phyloP scores from a whole-genome alignment of 2,329 filamentous ascomycete species.

The Colletotrichum musicola region DNA sequence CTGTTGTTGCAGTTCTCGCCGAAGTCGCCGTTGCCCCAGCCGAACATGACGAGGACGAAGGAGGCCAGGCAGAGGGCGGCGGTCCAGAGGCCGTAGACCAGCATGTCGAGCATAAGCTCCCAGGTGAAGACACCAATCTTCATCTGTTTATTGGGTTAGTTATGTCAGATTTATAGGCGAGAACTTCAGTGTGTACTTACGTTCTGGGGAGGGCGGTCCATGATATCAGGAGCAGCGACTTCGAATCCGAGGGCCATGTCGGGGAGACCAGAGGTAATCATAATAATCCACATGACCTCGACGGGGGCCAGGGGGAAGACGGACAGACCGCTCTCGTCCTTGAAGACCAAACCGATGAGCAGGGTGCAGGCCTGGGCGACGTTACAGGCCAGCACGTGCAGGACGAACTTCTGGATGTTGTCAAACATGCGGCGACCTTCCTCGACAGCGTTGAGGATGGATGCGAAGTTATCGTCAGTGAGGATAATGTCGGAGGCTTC shows the following conservation, averaged over 20 bases:
- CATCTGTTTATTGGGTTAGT: constrained; percentile 42
- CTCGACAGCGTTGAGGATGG: constrained; percentile 78
- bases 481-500: constrained; percentile 76
- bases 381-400: constrained; percentile 76
- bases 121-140: constrained; percentile 72
- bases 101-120: constrained; percentile 74
- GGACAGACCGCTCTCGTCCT: constrained; percentile 71
- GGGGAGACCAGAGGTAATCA: constrained; percentile 80
- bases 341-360: constrained; percentile 78
- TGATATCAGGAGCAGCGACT: constrained; percentile 75
- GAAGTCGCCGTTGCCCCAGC: constrained; percentile 64
- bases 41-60: constrained; percentile 66
- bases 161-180: not conserved
- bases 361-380: constrained; percentile 77
- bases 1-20: constrained; percentile 70
- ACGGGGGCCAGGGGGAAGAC: constrained; percentile 80
- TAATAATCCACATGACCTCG: constrained; percentile 84
- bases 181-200: constrained; percentile 50
- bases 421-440: constrained; percentile 79
- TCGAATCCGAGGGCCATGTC: constrained; percentile 84
- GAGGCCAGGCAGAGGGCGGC: constrained; percentile 67
- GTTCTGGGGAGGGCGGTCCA: constrained; percentile 76
- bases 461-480: constrained; percentile 80
- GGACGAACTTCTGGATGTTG: constrained; percentile 80
- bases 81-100: constrained; percentile 77